Base-by-base conservation (phyloP, 495 filamentous ascomycete species). In the Penicillium subrubescens region DNA sequence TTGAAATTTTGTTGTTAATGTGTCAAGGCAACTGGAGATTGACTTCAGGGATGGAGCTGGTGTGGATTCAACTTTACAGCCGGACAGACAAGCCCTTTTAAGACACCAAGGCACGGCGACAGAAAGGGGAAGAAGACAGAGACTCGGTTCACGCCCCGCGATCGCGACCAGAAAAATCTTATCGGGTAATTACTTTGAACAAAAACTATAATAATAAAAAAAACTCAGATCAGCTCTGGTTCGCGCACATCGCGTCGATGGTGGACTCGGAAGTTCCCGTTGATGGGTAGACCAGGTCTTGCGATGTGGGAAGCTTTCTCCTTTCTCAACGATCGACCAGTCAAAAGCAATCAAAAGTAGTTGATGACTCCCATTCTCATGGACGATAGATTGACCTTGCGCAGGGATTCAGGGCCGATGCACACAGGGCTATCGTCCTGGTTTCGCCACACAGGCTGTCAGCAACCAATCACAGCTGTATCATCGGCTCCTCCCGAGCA, bases 221-320 rank as follows among this genome's bases (percentile, higher is more conserved):
- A 62, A 57, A 29, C 39, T 50, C 39, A 44, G 35, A 37, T 63
- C 61, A 57, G 52, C 60, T 35, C 29, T 41, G 56, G 37, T 43
- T 27, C 23, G 21, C 23, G n/a, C 19, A 21, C 33, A 56, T 35
- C n/a, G 34, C 11, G 21, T 39, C 34, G 34, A n/a, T 31, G 51
- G 51, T 54, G 51, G 34, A 43, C 33, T 64, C 66, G 57, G 62
- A 65, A 68, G 62, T 31, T 65, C 54, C 66, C 63, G 52, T 63
- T 64, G 61, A 60, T n/a, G 46, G 31, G 3, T 37, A 17, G 23
- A 34, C 23, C 39, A 43, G 35, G 5, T 27, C 10, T 37, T 37
- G 5, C 29, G 53, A 39, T 39, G 31, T 11, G 39, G n/a, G 23
- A 57, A 51, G 58, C 57, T 57, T 60, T 41, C 41, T 50, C 44